Evolutionary conservation across 768 basidiomycete genomes (phyloP), one percentile per base, ranked within the genome.

Genomic region (Pleurotus tuoliensis): DNA sequence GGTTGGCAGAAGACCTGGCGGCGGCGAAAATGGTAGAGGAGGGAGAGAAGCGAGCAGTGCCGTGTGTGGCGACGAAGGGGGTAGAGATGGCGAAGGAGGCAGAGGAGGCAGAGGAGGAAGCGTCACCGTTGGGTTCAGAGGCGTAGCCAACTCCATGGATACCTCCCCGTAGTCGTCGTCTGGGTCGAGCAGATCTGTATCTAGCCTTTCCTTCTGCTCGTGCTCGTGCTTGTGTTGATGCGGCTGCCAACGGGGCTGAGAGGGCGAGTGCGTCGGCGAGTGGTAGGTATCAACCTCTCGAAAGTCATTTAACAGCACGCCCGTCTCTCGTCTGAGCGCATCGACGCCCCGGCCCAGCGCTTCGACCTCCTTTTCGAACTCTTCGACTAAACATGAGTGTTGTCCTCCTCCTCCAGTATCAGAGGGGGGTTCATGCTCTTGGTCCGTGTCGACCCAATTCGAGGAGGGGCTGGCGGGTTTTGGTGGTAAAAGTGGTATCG

Each of bases 81-180:
- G 30, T 11, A 34, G 30, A 11, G 30, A 11, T 8, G 30, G 30
- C 30, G 30, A 34, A 34, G 30, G 30, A 11, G 8, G 30, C 11
- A 34, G 30, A 34, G 30, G 30, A 8, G 30, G 30, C 9, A 11
- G 8, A 30, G 7, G 27, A 30, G 30, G 30, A 34, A 34, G 30
- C 30, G 1, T 34, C 9, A 34, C 58, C 11, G 64, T 74, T 12
- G 77, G 77, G 47, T 71, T 51, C 9, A 82, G 65, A n/a, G 81
- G 80, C 5, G 80, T 79, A 3, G 73, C 80, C 4, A 82, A 74
- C 46, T 81, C 80, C 81, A 82, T 81, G 4, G 76, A 76, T 53
- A 73, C 66, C 52, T 79, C 77, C 6, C 71, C 67, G 30, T 74
- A 70, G 13, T 70, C 61, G 27, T 74, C 71, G 13, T 70, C 61